phyloP scores from a whole-genome alignment of 345 rosid species.

The Aethionema arabicum region DNA sequence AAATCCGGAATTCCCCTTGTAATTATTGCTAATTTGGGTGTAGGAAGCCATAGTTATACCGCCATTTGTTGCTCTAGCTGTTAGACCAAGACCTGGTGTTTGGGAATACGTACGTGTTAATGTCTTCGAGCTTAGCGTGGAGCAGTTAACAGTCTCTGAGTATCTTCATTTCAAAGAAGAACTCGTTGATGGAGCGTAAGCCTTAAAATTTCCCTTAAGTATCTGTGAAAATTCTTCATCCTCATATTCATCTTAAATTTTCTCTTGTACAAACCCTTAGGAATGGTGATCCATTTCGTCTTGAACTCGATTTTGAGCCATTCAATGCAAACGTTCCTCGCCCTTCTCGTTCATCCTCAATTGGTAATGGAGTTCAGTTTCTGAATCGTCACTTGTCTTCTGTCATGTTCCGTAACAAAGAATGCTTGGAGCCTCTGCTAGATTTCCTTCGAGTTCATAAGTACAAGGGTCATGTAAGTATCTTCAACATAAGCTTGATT shows the following conservation, averaged over 20 bases:
- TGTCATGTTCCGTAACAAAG: constrained; percentile 87
- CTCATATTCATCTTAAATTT: not conserved
- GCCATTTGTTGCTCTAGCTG: constrained; percentile 86
- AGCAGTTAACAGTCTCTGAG: constrained; percentile 72
- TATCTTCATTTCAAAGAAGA: constrained; percentile 90
- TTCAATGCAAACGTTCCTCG: constrained; percentile 88
- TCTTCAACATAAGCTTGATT: not conserved
- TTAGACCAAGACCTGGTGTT: constrained; percentile 98
- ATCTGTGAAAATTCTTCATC: too few species aligned
- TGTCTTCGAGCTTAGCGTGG: constrained; percentile 79
- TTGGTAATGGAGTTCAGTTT: constrained; percentile 99
- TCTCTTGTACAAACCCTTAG: constrained; percentile 24
- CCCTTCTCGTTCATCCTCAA: constrained; percentile 85
- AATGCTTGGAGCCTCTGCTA: constrained; percentile 81
- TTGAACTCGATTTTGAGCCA: constrained; percentile 98
- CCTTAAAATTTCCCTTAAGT: not conserved
- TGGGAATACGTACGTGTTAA: constrained; percentile 98
- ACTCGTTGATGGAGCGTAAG: constrained; percentile 78
- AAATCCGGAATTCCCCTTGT: not conserved
- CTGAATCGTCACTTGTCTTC: constrained; percentile 98
- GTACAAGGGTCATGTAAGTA: constrained; percentile 88
- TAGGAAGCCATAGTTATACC: constrained; percentile 97
- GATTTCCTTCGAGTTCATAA: constrained; percentile 81
- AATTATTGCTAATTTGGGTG: constrained; percentile 9
- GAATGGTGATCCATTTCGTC: constrained; percentile 48